Base-by-base conservation (phyloP, 2,329 filamentous ascomycete genomes). In the Orbilia ellipsospora region DNA sequence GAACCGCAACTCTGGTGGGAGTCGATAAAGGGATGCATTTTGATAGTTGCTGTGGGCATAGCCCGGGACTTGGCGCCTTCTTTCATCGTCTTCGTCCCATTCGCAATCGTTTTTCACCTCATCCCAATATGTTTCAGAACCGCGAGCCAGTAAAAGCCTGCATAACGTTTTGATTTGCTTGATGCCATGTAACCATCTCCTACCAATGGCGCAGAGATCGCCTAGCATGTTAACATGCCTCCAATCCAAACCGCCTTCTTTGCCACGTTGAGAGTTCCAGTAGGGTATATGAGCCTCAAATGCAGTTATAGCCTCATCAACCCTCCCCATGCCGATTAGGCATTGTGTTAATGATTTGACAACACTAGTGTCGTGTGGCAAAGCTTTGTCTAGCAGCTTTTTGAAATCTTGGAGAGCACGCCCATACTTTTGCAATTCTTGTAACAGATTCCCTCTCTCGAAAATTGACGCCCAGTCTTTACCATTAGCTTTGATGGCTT, bases 221-320 rank as follows among this genome's bases (percentile, higher is more conserved):
- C 93, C 87, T 78, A 95, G 97, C 64, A 94, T 90, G 75, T 93
- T 91, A 50, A 96, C 85, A 81, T 98, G 91, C 63, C 90, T 89
- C 94, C 94, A 99, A 36, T 85, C 85, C 63, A 86, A 84, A 4
- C 82, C 81, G 12, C 80, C 81, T 44, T 82, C 81, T 63, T 81
- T 59, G 13, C 66, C 73, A 81, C 50, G 81, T 81, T 56, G 83
- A 80, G 81, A 81, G 73, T 85, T 79, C 62, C 80, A 80, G 52
- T 81, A 78, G 10, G 77, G 77, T 45, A 83, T 81, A 36, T 78
- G 80, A 20, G 79, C 73, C 20, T 77, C 79, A 64, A 82, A 83
- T 52, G 80, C 78, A 13, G 80, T 77, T 55, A 81, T 82, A 2
- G 82, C 82, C 59, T 79, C 75, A 4, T 79, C 78, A 6, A 80